Evolutionary conservation across 805 yeast genomes (phyloP).

Genomic region (Priceomyces melissophilus): DNA sequence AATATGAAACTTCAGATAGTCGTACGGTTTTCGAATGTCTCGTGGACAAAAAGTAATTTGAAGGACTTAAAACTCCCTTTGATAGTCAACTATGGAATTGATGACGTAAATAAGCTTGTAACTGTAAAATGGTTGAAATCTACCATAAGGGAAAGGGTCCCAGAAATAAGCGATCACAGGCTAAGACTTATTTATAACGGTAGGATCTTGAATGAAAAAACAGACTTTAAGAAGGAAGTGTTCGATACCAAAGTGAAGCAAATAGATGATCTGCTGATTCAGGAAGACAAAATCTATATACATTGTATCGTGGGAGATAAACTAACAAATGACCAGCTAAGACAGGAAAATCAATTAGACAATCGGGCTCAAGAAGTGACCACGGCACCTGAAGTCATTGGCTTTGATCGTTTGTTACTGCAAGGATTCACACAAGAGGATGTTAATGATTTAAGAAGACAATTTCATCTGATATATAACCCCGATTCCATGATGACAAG

Average conservation of each 20-base stretch:
- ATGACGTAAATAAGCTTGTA: constrained; percentile 29
- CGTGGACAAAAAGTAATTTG: constrained; percentile 14
- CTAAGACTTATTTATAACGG: constrained; percentile 70
- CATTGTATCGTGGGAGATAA: constrained; percentile 79
- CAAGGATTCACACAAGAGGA: constrained; percentile 85
- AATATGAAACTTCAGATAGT: constrained; percentile 23
- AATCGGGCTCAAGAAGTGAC: constrained; percentile 44
- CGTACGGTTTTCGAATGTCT: constrained; percentile 30
- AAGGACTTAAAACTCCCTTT: constrained; percentile 29
- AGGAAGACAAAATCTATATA: constrained; percentile 48
- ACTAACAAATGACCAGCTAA: constrained; percentile 51
- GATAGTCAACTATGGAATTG: constrained; percentile 22
- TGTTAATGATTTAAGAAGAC: constrained; percentile 65
- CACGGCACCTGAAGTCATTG: constrained; percentile 67
- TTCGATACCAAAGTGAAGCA: constrained; percentile 25
- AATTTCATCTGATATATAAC: constrained; percentile 70
- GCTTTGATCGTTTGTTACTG: constrained; percentile 77
- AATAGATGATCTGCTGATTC: constrained; percentile 1
- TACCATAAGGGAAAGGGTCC: constrained; percentile 24
- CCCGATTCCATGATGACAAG: constrained; percentile 20
- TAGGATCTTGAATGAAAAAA: constrained; percentile 53
- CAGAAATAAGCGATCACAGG: constrained; percentile 38
- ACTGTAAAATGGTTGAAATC: constrained; percentile 29
- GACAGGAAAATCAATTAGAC: constrained; percentile 58
- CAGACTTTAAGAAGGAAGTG: constrained; percentile 53